Conservation (phyloP, 2,329 filamentous ascomycete species). For the Rhinocladiella mackenziei region DNA sequence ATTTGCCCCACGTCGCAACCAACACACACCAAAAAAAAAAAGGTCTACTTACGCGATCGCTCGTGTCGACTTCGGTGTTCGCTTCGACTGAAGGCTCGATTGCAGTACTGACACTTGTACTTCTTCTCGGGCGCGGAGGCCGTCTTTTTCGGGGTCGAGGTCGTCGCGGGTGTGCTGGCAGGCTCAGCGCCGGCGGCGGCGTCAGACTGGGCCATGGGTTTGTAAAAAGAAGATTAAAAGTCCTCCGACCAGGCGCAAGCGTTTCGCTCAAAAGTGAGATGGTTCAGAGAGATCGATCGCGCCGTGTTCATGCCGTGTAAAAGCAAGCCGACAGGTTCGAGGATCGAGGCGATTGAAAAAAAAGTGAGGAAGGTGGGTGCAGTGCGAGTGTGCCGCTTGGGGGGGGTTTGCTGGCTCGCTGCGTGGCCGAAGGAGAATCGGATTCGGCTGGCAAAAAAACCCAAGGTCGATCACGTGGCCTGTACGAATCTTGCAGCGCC, state of each 20-base stretch:
- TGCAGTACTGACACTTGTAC: slow-evolving; percentile 99
- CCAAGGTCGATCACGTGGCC: slow-evolving; percentile 22
- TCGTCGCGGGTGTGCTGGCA: slow-evolving; percentile 33
- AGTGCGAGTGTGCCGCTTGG: slow-evolving; percentile 10
- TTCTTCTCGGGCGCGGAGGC: slow-evolving; percentile 85
- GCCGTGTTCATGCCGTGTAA: slow-evolving; percentile 24
- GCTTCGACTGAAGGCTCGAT: slow-evolving; percentile 92
- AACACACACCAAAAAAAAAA: slow-evolving; percentile 27
- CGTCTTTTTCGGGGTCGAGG: slow-evolving; percentile 66
- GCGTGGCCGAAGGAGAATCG: slow-evolving; percentile 5
- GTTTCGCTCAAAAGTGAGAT: slow-evolving; percentile 30
- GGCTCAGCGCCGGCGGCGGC: slow-evolving; percentile 30
- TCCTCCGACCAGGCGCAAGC: slow-evolving; percentile 30
- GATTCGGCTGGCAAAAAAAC: slow-evolving; percentile 19
- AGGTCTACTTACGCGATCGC: slow-evolving; percentile 75
- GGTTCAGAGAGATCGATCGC: slow-evolving; percentile 20
- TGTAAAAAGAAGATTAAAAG: slow-evolving; percentile 23
- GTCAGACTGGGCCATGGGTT: slow-evolving; percentile 22
- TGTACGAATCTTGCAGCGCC: slow-evolving; percentile 8
- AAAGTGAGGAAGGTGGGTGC: slow-evolving; percentile 7
- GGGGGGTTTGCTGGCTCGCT: slow-evolving; percentile 10
- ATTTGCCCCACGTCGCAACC: slow-evolving; percentile 27
- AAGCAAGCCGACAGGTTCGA: too few species aligned
- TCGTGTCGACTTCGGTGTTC: slow-evolving; percentile 97
- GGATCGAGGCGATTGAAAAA: slow-evolving; percentile 9